Percentiles rank a stretch among this genome's conserved stretches.
Evolutionary conservation across 2,329 filamentous ascomycete genomes (phyloP).

Genomic region (Pseudogymnoascus sp.): DNA sequence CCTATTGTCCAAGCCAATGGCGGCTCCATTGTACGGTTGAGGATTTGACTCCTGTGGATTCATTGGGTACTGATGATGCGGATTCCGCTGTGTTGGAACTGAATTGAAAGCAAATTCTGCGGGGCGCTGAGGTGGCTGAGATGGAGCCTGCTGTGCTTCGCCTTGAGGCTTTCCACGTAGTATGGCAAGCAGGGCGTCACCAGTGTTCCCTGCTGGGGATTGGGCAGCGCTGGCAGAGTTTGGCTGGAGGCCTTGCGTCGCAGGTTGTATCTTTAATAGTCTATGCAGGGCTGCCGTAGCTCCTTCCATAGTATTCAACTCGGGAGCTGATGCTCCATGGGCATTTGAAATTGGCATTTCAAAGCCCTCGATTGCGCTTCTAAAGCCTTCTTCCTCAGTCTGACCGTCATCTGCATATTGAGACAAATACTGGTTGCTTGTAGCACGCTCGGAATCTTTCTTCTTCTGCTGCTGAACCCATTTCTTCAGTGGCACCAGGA

Average conservation of each 20-base stretch:
- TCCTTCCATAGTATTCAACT: slow-evolving; percentile 40
- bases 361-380: slow-evolving; percentile 2
- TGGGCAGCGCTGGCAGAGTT: slow-evolving; percentile 12
- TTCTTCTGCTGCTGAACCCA: slow-evolving; percentile 86
- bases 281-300: slow-evolving; percentile 45
- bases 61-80: background rate
- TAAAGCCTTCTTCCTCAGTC: slow-evolving; percentile 51
- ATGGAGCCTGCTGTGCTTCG: slow-evolving; percentile 12
- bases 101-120: background rate
- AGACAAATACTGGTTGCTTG: slow-evolving; percentile 36
- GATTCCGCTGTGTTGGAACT: background rate
- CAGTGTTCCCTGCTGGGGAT: slow-evolving; percentile 25
- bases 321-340: slow-evolving; percentile 13
- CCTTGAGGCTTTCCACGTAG: slow-evolving; percentile 31
- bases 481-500: slow-evolving; percentile 75
- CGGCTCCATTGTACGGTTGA: background rate
- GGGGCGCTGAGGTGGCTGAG: background rate
- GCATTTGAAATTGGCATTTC: background rate
- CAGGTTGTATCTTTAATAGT: slow-evolving; percentile 48
- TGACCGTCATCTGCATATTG: slow-evolving; percentile 47
- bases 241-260: slow-evolving; percentile 42
- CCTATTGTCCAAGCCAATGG: background rate
- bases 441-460: slow-evolving; percentile 48
- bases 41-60: background rate
- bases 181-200: slow-evolving; percentile 48